phyloP scores from a whole-genome alignment of 2,329 filamentous ascomycete genomes.

The Fusarium domesticum region DNA sequence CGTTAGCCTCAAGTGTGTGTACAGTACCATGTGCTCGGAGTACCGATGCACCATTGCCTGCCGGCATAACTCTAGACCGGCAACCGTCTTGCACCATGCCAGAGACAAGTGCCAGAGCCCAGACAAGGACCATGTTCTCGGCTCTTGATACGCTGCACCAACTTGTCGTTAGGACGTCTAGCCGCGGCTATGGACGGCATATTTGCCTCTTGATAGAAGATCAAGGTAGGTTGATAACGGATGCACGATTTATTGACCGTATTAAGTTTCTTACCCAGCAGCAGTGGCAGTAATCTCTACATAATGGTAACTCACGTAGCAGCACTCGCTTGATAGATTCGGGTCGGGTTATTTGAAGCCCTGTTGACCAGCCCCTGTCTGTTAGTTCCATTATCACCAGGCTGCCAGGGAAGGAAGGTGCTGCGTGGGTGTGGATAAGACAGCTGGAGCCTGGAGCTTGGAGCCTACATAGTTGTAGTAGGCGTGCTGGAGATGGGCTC shows the following conservation, averaged over 20 bases:
- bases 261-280: background rate
- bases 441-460: no score
- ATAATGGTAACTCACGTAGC: slow-evolving; percentile 13
- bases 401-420: slow-evolving; percentile 19
- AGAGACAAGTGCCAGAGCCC: background rate
- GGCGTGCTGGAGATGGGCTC: no score
- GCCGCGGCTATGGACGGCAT: background rate
- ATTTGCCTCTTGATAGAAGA: background rate
- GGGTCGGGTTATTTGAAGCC: slow-evolving; percentile 6
- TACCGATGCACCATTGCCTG: slow-evolving; percentile 23
- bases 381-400: slow-evolving; percentile 7
- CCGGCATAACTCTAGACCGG: slow-evolving; percentile 24
- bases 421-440: slow-evolving; percentile 5
- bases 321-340: slow-evolving; percentile 5
- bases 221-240: background rate
- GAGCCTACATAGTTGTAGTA: no score
- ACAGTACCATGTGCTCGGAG: slow-evolving; percentile 17
- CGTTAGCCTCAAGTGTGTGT: slow-evolving; percentile 15
- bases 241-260: background rate
- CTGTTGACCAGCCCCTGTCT: slow-evolving; percentile 9
- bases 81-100: slow-evolving; percentile 11
- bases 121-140: background rate
- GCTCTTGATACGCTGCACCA: background rate
- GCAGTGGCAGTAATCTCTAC: background rate
- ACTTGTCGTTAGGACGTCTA: background rate